Base-by-base conservation (phyloP, 192 early-diverging fungal genomes). In the Chytriomyces hyalinus region DNA sequence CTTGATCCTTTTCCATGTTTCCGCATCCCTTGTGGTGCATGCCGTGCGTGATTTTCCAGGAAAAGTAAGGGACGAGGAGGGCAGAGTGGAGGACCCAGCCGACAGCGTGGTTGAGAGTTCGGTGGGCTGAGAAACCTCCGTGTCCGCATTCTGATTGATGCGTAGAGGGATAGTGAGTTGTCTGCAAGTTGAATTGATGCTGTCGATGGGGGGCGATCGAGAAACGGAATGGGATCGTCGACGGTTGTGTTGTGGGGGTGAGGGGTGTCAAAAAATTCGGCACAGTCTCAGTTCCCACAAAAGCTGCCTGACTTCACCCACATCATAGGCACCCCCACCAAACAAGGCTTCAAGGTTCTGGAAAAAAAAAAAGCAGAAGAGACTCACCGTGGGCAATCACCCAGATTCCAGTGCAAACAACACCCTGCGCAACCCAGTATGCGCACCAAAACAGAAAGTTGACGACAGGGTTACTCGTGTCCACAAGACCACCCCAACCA, bases 11-110 rank as follows among this genome's bases (percentile, higher is more conserved):
- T 53, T 84, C 86, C 91, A 98, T 90, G 85, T 95, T 92, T 73
- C 90, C 92, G 61, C 93, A 96, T 75, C 89, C 88, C 71, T 97
- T 96, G 87, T 98, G 97, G 87, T 98, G 97, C 80, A 89, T 91
- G 48, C 73, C 53, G 83, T 98, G 96, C 36, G 92, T 89, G 84
- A 91, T 91, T 80, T 92, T 91, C 96, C 96, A 98, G 44, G 96
- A 93, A 83, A 92, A 93, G 78, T 84, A 98, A 17, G 97, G 97
- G 45, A 98, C 97, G 62, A 98, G 86, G 22, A 97, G 86, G 65
- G 91, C 85, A 49, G 93, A 89, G 90, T 98, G 97, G 72, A 98
- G 84, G 46, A 98, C 84, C 84, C 86, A 95, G 0, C 97, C 97
- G 61, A 95, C 94, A 28, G 87, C 80, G 81, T 97, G 92, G 86